Percentiles rank a stretch among this genome's conserved stretches.
Evolutionary conservation across 1,139 yeast genomes (phyloP).

Genomic region (Candida glucosophila): DNA sequence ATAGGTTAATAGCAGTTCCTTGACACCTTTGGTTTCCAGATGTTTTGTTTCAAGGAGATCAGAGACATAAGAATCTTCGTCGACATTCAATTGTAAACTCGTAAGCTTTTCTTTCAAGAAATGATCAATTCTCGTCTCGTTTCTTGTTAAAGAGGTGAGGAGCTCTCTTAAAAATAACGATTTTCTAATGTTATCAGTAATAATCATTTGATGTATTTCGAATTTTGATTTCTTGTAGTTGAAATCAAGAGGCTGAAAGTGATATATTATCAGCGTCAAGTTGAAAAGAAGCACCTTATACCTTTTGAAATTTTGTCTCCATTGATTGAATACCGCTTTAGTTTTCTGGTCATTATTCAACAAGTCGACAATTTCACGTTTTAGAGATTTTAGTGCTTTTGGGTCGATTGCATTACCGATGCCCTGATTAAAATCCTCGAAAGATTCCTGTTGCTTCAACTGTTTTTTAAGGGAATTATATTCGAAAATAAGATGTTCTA

Average conservation of each 20-base stretch:
- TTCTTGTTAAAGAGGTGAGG: no score
- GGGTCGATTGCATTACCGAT: slow-evolving; percentile 1
- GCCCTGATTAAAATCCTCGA: background rate
- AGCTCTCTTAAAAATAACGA: slow-evolving; percentile 11
- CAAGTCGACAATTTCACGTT: slow-evolving; percentile 9
- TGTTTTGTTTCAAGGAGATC: no score
- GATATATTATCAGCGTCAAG: slow-evolving; percentile 15
- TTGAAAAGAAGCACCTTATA: slow-evolving; percentile 18
- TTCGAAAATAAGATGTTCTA: slow-evolving; percentile 16
- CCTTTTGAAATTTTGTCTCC: slow-evolving; percentile 12
- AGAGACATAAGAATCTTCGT: no score
- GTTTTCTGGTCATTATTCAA: slow-evolving; percentile 14
- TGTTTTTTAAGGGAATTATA: slow-evolving; percentile 4
- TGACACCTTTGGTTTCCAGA: background rate
- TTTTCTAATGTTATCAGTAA: slow-evolving; percentile 12
- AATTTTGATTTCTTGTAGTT: slow-evolving; percentile 14
- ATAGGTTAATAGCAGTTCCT: slow-evolving; percentile 1
- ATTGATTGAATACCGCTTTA: slow-evolving; percentile 10
- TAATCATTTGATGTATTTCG: slow-evolving; percentile 23
- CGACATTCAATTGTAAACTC: no score
- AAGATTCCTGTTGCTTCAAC: slow-evolving; percentile 1
- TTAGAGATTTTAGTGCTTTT: slow-evolving; percentile 1
- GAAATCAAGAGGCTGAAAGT: slow-evolving; percentile 6
- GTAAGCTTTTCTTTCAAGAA: background rate
- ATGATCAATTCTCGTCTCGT: background rate